These are phyloP conservation scores for Aquilaria malaccensis DNA, from an alignment of 345 rosid genomes.

Conservation along the genomic window DNA sequence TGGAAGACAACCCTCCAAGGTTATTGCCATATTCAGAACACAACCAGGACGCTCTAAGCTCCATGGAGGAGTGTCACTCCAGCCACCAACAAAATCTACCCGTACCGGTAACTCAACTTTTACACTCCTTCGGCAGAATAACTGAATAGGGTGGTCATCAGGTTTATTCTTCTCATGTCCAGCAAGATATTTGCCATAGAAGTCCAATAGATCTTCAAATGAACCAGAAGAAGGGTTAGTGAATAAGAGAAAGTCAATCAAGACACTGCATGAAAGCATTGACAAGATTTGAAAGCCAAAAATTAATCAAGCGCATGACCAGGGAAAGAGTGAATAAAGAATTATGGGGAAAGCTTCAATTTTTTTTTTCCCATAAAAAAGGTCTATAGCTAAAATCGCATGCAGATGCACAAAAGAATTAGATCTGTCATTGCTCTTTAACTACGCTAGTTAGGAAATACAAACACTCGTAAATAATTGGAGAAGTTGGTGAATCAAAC, in stretches of 20 bases:
- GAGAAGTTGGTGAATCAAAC: neutral
- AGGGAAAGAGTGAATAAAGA: neutral
- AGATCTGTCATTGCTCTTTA: neutral
- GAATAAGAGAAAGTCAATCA: conserved; percentile 1
- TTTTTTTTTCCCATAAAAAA: too few species aligned
- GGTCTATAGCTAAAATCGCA: neutral
- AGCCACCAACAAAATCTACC: conserved; percentile 94
- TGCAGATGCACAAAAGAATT: neutral
- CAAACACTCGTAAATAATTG: neutral
- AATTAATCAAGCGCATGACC: neutral
- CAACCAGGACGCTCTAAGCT: conserved; percentile 95
- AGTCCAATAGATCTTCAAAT: conserved; percentile 60
- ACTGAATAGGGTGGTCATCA: conserved; percentile 20
- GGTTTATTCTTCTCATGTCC: conserved; percentile 19
- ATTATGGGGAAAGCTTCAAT: too few species aligned
- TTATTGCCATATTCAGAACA: conserved; percentile 89
- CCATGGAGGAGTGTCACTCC: conserved; percentile 99
- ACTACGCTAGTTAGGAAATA: too few species aligned
- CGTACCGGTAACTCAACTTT: conserved; percentile 89
- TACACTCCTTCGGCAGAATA: conserved; percentile 39
- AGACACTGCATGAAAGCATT: neutral
- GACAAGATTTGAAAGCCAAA: conserved; percentile 2
- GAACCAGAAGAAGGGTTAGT: conserved; percentile 9
- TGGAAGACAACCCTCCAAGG: conserved; percentile 77
- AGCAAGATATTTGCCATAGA: conserved; percentile 20